Base-by-base conservation (phyloP, 2,329 filamentous ascomycete species). In the Diaporthe longicolla region DNA sequence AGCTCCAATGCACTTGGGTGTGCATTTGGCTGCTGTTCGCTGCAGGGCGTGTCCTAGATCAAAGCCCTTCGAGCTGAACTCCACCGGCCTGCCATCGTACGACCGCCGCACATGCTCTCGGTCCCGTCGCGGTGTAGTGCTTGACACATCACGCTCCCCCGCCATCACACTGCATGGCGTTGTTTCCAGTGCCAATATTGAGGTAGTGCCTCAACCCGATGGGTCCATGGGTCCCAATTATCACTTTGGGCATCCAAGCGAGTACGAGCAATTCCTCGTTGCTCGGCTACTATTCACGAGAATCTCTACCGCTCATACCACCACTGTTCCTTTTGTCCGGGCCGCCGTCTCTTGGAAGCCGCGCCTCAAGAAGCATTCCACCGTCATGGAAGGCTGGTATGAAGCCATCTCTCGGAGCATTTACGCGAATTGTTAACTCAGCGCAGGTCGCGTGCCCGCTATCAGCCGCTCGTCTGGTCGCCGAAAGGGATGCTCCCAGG, bases 111-210 rank as follows among this genome's bases (percentile, higher is more conserved):
- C 45, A 52, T 45, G 26, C 50, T 4, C 37, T 71, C 43, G 57
- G 57, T 54, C 37, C 43, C 57, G 52, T 26, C 32, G 70, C 70
- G 24, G 37, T 58, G 21, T 50, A 5, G 45, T 54, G 40, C 26
- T 54, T 63, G 57, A 37, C 57, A 63, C 32, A 61, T 71, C 70
- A 71, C 45, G 70, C 35, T 55, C 32, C 57, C 57, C 45, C 57
- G 45, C 70, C 70, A 63, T 71, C 57, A 43, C 57, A 13, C 58
- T 55, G 70, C 70, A 63, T 71, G 70, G 70, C 70, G 70, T 63
- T 29, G 24, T 43, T 35, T 63, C 32, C 29, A 24, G 35, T 63
- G 70, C 57, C 70, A 29, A 59, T 63, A 71, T 43, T 59, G 57
- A 63, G 57, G 48, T 71, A 45, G 57, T 71, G 45, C 63, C 32